Evolutionary conservation across 1,139 yeast genomes (phyloP).

Genomic region (Debaryomyces nepalensis): DNA sequence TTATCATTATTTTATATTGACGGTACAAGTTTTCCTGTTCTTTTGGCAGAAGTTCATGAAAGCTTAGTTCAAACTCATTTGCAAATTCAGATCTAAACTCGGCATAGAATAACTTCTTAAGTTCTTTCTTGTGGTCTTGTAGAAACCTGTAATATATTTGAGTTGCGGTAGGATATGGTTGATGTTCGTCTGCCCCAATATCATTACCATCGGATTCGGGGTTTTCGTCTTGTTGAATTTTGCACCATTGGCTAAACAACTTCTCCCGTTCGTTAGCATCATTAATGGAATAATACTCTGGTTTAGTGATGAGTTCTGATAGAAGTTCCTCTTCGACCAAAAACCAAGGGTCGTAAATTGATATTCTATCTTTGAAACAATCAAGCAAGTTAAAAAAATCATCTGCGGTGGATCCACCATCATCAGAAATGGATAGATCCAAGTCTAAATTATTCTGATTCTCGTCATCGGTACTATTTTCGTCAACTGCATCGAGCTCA

Average conservation of each 20-base stretch:
- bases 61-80: conserved; percentile 18
- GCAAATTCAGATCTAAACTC: conserved; percentile 32
- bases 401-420: conserved; percentile 9
- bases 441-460: conserved; percentile 18
- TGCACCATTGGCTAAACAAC: conserved; percentile 41
- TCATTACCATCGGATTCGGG: neutral
- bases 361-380: conserved; percentile 27
- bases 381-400: conserved; percentile 33
- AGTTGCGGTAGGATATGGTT: conserved; percentile 31
- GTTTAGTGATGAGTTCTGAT: conserved; percentile 31
- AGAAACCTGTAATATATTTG: conserved; percentile 30
- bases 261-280: conserved; percentile 27
- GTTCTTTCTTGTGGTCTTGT: conserved; percentile 36
- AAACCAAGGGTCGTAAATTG: conserved; percentile 44
- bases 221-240: conserved; percentile 9
- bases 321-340: conserved; percentile 44
- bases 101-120: conserved; percentile 32
- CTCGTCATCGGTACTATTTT: conserved; percentile 4
- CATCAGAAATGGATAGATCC: conserved; percentile 27
- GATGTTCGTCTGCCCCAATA: neutral
- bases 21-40: conserved; percentile 30
- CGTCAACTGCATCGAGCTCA: conserved; percentile 11
- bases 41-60: conserved; percentile 19
- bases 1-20: conserved; percentile 29
- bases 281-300: conserved; percentile 35